Conservation (phyloP, 129 eudicot genomes). For the Helianthus annuus region HanXRQr2.0-SUNRISE NC_035439.2:107986945-107987444, state of each 20-base stretch:
- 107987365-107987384: not conserved
- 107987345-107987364: conserved; percentile 4
- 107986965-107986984: conserved; percentile 51
- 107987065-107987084: conserved; percentile 68
- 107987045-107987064: conserved; percentile 64
- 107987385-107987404: not conserved
- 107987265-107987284: conserved; percentile 58
- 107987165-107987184: conserved; percentile 3
- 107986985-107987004: conserved; percentile 47
- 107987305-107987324: conserved; percentile 32
- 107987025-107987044: conserved; percentile 48
- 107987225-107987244: not conserved
- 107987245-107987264: conserved; percentile 77
- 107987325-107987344: not conserved
- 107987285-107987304: conserved; percentile 44
- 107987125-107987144: conserved; percentile 81
- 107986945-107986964: conserved; percentile 61
- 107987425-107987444: not conserved
- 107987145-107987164: conserved; percentile 16
- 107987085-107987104: conserved; percentile 41
- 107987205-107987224: conserved; percentile 10
- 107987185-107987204: not conserved
- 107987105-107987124: conserved; percentile 54
- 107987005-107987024: conserved; percentile 39
- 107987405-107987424: conserved; percentile 1